Evolutionary conservation across 352 stramenopile genomes (phyloP).

Genomic region (Phytophthora nicotianae): DNA sequence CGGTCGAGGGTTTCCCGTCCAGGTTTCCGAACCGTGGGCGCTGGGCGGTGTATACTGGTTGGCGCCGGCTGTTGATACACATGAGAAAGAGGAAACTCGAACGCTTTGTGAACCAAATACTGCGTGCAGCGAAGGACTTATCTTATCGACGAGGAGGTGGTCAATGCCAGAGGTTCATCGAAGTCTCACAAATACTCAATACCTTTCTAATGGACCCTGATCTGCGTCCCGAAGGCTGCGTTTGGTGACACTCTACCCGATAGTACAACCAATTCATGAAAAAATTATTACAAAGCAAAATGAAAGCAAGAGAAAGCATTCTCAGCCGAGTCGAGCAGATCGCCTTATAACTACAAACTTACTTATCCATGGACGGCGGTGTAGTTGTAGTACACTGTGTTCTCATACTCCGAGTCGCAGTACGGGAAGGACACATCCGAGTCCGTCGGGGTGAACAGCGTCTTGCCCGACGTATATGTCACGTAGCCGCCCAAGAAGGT

Average conservation of each 20-base stretch:
- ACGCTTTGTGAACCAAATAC: slow-evolving; percentile 50
- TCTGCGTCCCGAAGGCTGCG: slow-evolving; percentile 23
- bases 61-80: slow-evolving; percentile 26
- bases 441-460: slow-evolving; percentile 41
- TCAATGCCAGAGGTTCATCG: slow-evolving; percentile 56
- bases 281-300: neutral
- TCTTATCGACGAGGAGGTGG: slow-evolving; percentile 44
- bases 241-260: slow-evolving; percentile 15
- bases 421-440: slow-evolving; percentile 50
- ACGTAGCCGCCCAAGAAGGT: slow-evolving; percentile 47
- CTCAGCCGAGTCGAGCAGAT: neutral
- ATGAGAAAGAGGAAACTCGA: slow-evolving; percentile 40
- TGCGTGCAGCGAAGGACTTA: slow-evolving; percentile 47
- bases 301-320: no score
- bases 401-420: slow-evolving; percentile 48
- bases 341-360: neutral
- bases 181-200: slow-evolving; percentile 59
- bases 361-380: slow-evolving; percentile 35
- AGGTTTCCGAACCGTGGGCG: slow-evolving; percentile 34
- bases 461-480: slow-evolving; percentile 47
- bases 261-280: neutral
- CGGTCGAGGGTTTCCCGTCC: slow-evolving; percentile 47
- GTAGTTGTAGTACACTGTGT: slow-evolving; percentile 50
- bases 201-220: slow-evolving; percentile 60
- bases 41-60: slow-evolving; percentile 24